Base-by-base conservation (phyloP, 1,139 yeast species). In the Blastobotrys arbuscula region DNA sequence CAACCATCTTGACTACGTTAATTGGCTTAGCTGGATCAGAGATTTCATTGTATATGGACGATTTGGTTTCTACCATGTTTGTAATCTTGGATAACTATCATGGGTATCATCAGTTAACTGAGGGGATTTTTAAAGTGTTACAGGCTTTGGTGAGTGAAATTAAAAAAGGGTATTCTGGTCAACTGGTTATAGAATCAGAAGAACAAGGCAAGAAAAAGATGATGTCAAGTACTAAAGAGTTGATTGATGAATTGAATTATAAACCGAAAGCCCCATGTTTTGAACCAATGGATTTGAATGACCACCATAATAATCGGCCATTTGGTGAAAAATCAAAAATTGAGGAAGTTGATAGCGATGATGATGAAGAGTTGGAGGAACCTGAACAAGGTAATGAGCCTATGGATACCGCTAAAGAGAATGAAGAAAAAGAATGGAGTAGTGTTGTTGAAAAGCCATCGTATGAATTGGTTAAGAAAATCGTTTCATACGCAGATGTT, bases 41-140 rank as follows among this genome's bases (percentile, higher is more conserved):
- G 35, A 69, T 88, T 24, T 69, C 89, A 7, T 78, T 79, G 40
- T 87, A 79, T 51, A 72, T 90, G 50, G 78, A 74, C 48, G 97
- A 90, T 64, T 72, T 90, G 1, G 69, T 90, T 8, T 77, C 80
- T 34, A 80, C 89, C 12, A 75, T 88, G 56, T 87, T 92, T 64
- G 79, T 82, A 10, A 68, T 89, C 31, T 72, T 92, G 44, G 97
- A 92, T 64, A 74, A 81, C 39, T 90, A 83, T 58, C 96, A 90
- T 67, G 95, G 94, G 0, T 90, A 92, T 63, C 70, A 80, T 1
- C 70, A 73, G 15, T 68, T 92, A 20, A 82, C 87, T 43, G 82
- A 82, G 51, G 89, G 89, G 0, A 82, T 88, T 51, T 86, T 90
- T 55, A 68, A 76, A 6, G 83, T 87, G 0, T 86, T 90, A 58